Evolutionary conservation across 169 alveolate genomes (phyloP).

Genomic region (Cryptosporidium parvum): DNA sequence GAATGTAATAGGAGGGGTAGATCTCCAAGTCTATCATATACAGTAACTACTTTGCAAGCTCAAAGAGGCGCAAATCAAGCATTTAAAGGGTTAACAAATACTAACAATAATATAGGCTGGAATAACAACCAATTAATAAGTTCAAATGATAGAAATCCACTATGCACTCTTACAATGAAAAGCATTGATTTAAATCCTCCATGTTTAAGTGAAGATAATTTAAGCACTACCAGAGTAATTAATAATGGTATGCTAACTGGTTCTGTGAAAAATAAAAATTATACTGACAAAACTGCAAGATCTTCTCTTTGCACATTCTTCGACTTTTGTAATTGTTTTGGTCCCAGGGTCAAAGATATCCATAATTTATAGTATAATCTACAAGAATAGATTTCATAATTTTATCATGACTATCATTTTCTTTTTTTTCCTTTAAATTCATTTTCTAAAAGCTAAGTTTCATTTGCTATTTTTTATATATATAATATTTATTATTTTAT

Average conservation of each 20-base stretch:
- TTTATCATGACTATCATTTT: neutral
- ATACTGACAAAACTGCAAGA: slow-evolving; percentile 2
- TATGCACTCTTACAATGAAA: slow-evolving; percentile 39
- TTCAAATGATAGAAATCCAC: slow-evolving; percentile 63
- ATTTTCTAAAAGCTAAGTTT: neutral
- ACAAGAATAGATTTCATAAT: neutral
- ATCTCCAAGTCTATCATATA: slow-evolving; percentile 72
- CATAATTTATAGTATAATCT: neutral
- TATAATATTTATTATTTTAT: too few species aligned
- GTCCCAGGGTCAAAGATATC: slow-evolving; percentile 50
- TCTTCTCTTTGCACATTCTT: slow-evolving; percentile 55
- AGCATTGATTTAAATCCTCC: slow-evolving; percentile 65
- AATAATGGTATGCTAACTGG: neutral
- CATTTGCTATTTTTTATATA: neutral
- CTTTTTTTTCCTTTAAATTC: neutral
- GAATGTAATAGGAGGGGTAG: slow-evolving; percentile 67
- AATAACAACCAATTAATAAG: slow-evolving; percentile 19
- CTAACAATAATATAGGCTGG: neutral
- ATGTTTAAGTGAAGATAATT: slow-evolving; percentile 38
- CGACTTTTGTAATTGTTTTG: slow-evolving; percentile 57
- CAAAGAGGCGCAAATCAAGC: slow-evolving; percentile 24
- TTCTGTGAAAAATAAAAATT: neutral
- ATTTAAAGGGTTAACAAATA: neutral
- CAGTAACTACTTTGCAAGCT: slow-evolving; percentile 47
- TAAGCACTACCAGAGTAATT: neutral